These are phyloP conservation scores for Ophiostoma australiae DNA, from an alignment of 2,329 filamentous ascomycete genomes.

Conservation along the genomic window DNA sequence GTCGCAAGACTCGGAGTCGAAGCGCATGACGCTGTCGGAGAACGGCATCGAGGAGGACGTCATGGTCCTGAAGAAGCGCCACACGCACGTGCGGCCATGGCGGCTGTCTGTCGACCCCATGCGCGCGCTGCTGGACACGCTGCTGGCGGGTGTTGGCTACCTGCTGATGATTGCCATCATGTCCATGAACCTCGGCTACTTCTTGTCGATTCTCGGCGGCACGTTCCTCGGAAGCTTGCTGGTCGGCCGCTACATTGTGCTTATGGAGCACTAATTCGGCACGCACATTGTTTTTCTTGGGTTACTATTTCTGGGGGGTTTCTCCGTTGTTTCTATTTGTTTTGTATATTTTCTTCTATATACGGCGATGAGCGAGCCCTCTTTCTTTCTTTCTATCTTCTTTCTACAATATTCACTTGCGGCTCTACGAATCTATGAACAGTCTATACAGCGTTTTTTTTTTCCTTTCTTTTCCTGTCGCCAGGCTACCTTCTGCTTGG, in stretches of 20 bases:
- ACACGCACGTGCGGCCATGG: slow-evolving; percentile 60
- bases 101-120: slow-evolving; percentile 74
- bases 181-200: slow-evolving; percentile 78
- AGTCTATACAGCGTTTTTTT: not conserved
- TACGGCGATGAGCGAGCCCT: not conserved
- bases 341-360: not conserved
- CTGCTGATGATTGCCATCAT: slow-evolving; percentile 92
- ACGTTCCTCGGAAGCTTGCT: slow-evolving; percentile 82
- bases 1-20: slow-evolving; percentile 55
- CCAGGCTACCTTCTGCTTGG: not conserved
- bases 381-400: slow-evolving; percentile 15
- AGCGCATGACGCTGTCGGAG: slow-evolving; percentile 58
- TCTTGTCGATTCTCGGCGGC: slow-evolving; percentile 66
- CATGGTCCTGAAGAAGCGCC: slow-evolving; percentile 60
- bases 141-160: slow-evolving; percentile 74
- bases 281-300: not conserved
- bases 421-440: not conserved
- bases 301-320: not conserved
- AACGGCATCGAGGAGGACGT: slow-evolving; percentile 80
- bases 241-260: slow-evolving; percentile 62
- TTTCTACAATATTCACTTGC: not conserved
- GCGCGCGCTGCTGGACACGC: slow-evolving; percentile 63
- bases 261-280: slow-evolving; percentile 44
- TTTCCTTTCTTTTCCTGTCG: not conserved
- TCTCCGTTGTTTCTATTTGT: slow-evolving; percentile 6